phyloP scores from a whole-genome alignment of 257 asterid species.

The Lavandula angustifolia region DNA sequence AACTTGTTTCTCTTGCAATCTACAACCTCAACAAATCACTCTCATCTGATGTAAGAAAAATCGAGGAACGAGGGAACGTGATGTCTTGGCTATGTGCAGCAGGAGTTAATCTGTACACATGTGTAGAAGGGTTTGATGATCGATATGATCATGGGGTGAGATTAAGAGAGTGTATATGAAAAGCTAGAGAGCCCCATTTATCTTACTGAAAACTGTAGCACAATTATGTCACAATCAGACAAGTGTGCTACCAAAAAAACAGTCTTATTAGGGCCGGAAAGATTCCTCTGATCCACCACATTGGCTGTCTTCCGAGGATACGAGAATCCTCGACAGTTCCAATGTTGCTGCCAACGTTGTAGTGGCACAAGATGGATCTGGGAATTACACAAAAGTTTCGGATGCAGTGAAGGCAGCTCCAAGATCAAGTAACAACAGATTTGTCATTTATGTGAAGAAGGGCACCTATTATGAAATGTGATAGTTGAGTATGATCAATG shows the following conservation, averaged over 20 bases:
- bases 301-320: conserved; percentile 10
- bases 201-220: not conserved
- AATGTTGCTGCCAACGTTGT: conserved; percentile 14
- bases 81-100: conserved; percentile 23
- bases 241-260: not conserved
- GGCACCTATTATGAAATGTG: conserved; percentile 31
- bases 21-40: conserved; percentile 19
- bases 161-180: not conserved
- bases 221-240: not conserved
- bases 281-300: not conserved
- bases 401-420: conserved; percentile 29
- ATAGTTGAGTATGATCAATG: not conserved
- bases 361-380: conserved; percentile 40
- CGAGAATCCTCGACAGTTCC: not conserved
- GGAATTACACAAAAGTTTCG: conserved; percentile 12
- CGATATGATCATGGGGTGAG: not conserved
- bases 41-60: not conserved
- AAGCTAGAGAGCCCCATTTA: conserved; percentile 18
- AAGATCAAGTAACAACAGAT: not conserved
- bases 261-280: not conserved
- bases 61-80: not conserved
- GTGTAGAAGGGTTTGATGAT: conserved; percentile 29
- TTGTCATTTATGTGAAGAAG: conserved; percentile 32
- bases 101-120: conserved; percentile 19
- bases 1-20: conserved; percentile 21